Evolutionary conservation across 169 alveolate genomes (phyloP).

Genomic region (Cryptosporidium sp.): DNA sequence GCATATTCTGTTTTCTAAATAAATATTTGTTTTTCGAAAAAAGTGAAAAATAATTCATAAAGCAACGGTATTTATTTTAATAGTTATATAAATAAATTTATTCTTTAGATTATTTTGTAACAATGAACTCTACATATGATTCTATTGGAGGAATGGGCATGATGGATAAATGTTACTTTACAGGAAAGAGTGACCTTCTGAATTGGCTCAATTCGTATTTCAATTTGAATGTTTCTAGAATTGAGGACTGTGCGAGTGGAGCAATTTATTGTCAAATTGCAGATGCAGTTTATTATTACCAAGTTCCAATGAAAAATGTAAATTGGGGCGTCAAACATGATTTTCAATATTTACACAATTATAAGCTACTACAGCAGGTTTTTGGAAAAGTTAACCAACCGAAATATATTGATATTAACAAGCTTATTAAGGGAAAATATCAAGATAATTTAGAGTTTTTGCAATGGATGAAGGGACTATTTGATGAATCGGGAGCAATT

Average conservation of each 20-base stretch:
- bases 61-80: not conserved
- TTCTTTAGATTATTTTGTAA: not conserved
- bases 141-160: constrained; percentile 80
- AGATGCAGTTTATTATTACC: constrained; percentile 90
- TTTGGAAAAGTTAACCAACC: constrained; percentile 90
- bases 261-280: constrained; percentile 94
- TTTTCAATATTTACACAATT: constrained; percentile 94
- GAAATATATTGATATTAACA: constrained; percentile 92
- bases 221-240: constrained; percentile 88
- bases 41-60: not conserved
- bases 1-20: constrained; percentile 19
- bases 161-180: constrained; percentile 92
- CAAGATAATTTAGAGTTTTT: constrained; percentile 96
- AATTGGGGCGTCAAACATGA: constrained; percentile 96
- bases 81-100: not conserved
- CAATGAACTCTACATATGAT: constrained; percentile 47
- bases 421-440: constrained; percentile 92
- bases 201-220: constrained; percentile 90
- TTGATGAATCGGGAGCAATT: constrained; percentile 86
- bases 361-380: constrained; percentile 93
- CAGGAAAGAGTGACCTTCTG: constrained; percentile 89
- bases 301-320: constrained; percentile 87
- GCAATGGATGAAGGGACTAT: constrained; percentile 97
- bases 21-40: not conserved
- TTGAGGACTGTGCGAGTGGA: constrained; percentile 96